phyloP scores from a whole-genome alignment of 164 flowering plant species.

The Tetracentron sinense region DNA sequence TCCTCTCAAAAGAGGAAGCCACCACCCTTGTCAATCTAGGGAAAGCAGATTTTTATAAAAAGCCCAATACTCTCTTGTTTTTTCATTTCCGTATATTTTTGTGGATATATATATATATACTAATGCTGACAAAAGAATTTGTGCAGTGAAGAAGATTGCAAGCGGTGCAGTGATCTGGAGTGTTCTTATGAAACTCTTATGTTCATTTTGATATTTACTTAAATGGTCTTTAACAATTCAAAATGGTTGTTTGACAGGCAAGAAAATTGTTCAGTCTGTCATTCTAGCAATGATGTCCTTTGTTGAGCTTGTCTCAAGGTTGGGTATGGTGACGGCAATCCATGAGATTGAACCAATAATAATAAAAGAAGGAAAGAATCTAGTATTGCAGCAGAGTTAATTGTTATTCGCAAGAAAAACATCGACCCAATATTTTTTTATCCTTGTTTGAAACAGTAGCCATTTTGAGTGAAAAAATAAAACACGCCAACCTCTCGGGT shows the following conservation, averaged over 20 bases:
- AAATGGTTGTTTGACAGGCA: constrained; percentile 30
- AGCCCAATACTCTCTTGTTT: too few species aligned
- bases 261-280: constrained; percentile 59
- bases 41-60: neutral
- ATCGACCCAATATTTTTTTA: too few species aligned
- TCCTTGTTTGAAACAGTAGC: too few species aligned
- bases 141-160: constrained; percentile 69
- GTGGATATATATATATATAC: neutral
- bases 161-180: constrained; percentile 46
- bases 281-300: constrained; percentile 48
- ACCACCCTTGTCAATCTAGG: too few species aligned
- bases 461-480: too few species aligned
- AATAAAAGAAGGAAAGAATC: neutral
- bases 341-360: neutral
- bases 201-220: neutral
- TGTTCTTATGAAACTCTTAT: neutral
- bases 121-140: constrained; percentile 54
- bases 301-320: constrained; percentile 64
- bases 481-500: too few species aligned
- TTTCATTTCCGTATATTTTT: too few species aligned
- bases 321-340: constrained; percentile 59
- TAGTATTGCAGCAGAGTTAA: too few species aligned
- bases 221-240: neutral
- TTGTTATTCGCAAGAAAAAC: neutral
- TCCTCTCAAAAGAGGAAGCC: too few species aligned